Conservation (phyloP, 2,329 filamentous ascomycete genomes). For the Ilyonectria mors-panacis region DNA sequence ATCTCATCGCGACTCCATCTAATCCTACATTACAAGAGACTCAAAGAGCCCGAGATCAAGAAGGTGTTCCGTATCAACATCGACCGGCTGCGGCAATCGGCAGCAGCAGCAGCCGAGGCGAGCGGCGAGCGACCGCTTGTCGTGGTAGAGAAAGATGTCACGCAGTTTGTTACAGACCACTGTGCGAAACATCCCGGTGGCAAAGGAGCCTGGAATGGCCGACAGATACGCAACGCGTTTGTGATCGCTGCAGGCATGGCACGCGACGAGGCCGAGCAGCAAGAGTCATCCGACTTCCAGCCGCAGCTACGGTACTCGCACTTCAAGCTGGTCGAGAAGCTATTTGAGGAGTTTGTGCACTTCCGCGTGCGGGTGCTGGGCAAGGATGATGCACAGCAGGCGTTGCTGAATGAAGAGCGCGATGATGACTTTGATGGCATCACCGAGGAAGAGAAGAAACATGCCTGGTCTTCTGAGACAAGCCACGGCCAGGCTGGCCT, state of each 20-base stretch:
- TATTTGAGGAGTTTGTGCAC: no score
- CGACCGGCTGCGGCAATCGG: constrained; percentile 3
- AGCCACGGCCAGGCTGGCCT: no score
- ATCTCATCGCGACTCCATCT: constrained; percentile 21
- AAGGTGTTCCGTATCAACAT: constrained; percentile 23
- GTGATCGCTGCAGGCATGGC: constrained; percentile 6
- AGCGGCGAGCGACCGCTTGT: not conserved
- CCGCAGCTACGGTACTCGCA: no score
- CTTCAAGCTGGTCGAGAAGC: no score
- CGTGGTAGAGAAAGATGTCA: not conserved
- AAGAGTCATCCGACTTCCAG: no score
- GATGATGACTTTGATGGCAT: no score
- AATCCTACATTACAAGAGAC: constrained; percentile 20
- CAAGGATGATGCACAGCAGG: no score
- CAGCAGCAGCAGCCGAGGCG: constrained; percentile 6
- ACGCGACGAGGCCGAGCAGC: no score
- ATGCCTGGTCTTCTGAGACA: no score
- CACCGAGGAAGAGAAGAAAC: no score
- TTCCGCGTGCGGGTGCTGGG: no score
- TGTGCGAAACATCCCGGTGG: constrained; percentile 1
- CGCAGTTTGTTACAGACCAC: constrained; percentile 12
- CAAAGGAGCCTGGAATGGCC: constrained; percentile 22
- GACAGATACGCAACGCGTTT: constrained; percentile 25
- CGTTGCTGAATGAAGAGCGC: no score
- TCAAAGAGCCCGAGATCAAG: constrained; percentile 7